Percentiles rank a stretch among this genome's conserved stretches.
phyloP scores from a whole-genome alignment of 306 rosid species.

The Pyrus communis region DNA sequence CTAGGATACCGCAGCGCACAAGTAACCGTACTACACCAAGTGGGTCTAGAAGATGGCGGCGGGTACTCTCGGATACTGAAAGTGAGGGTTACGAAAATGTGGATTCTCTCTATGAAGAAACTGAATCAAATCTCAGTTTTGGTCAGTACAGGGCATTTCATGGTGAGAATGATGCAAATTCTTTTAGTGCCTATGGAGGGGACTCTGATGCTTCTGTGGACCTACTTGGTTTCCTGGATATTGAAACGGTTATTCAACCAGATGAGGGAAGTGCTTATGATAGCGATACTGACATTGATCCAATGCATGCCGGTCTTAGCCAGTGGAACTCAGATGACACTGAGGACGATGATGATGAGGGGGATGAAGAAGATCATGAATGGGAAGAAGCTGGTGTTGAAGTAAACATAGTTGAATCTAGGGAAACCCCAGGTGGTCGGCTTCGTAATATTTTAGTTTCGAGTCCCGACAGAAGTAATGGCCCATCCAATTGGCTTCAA shows the following conservation, averaged over 20 bases:
- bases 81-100: conserved; percentile 72
- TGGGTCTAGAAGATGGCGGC: conserved; percentile 69
- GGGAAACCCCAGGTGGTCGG: conserved; percentile 30
- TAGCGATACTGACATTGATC: conserved; percentile 86
- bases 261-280: conserved; percentile 45
- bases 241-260: conserved; percentile 39
- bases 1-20: conserved; percentile 37
- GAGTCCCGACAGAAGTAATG: conserved; percentile 30
- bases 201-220: conserved; percentile 81
- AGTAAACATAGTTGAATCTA: conserved; percentile 26
- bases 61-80: conserved; percentile 61
- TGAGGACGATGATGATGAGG: conserved; percentile 26
- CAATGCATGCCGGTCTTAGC: conserved; percentile 77
- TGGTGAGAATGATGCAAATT: conserved; percentile 59
- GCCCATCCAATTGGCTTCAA: conserved; percentile 29
- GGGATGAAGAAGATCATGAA: conserved; percentile 38
- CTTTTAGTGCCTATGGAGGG: conserved; percentile 70
- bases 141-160: conserved; percentile 40
- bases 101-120: conserved; percentile 59
- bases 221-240: conserved; percentile 58
- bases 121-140: conserved; percentile 62
- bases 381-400: conserved; percentile 50
- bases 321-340: conserved; percentile 60
- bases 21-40: conserved; percentile 63
- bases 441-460: conserved; percentile 37